Evolutionary conservation across 73 alveolate genomes (phyloP).

Genomic region (Urostyla sp.): DNA sequence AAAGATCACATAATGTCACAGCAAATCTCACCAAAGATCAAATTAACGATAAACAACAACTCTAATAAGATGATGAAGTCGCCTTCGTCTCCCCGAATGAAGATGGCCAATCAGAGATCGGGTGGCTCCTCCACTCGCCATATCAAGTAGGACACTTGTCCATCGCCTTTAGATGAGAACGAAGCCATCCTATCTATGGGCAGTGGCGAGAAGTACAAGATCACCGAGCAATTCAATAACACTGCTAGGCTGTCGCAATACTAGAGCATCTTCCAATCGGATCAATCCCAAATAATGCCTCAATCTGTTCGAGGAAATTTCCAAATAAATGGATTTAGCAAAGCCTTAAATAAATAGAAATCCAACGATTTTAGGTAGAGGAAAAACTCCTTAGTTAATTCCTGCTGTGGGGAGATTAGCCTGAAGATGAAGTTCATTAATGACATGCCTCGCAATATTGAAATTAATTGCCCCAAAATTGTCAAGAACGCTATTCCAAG

Average conservation of each 20-base stretch:
- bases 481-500: no score
- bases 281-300: no score
- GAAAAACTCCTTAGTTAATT: constrained; percentile 7
- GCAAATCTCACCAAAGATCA: no score
- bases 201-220: constrained; percentile 33
- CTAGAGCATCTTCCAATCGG: no score
- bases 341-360: constrained; percentile 15
- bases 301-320: no score
- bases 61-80: neutral
- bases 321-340: no score
- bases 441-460: neutral
- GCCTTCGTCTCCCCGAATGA: constrained; percentile 31
- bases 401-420: constrained; percentile 21
- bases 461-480: no score
- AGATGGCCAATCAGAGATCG: neutral
- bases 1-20: no score
- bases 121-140: neutral
- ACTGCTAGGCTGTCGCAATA: no score
- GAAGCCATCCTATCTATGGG: constrained; percentile 17
- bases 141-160: constrained; percentile 23
- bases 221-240: no score
- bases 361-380: constrained; percentile 6
- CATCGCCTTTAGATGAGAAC: constrained; percentile 52
- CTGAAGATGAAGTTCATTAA: constrained; percentile 26
- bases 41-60: no score